Base-by-base conservation (phyloP, 257 asterid species). In the Plantago elongata region DNA sequence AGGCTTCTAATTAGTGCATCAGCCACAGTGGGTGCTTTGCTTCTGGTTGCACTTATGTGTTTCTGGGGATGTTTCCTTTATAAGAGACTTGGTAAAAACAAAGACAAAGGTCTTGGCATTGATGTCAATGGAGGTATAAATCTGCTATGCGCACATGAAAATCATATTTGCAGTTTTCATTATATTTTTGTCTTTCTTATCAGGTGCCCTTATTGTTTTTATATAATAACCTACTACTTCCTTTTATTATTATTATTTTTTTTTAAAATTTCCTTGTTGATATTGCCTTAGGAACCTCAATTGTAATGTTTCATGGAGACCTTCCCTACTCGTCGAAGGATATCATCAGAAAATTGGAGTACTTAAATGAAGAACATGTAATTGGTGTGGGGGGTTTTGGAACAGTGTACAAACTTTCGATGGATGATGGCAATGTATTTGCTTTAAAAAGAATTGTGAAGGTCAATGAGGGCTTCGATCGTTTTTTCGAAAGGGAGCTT, bases 251-350 rank as follows among this genome's bases (percentile, higher is more conserved):
- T 57, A 45, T 63, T 68, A 11, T 52, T 43, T 54, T 27, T 18
- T 16, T n/a, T 9, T 60, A 60, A 60, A 34, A 45, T 47, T 65
- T 45, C 17, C 44, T 34, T 50, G 11, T 60, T 64, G 37, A 48
- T 46, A 45, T 60, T 74, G 29, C 67, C 64, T 78, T 87, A 90
- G 98, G 98, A 57, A 92, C 98, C 69, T 90, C 98, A 37, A 79
- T 90, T 70, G 96, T 88, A 60, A 84, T 90, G 83, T 90, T 90
- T 71, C 98, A 90, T 72, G 98, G 98, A 70, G 98, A 90, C 74
- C 81, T 90, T 60, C 98, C 98, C 3, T 90, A 90, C 75, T 63
- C 98, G 54, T 90, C 98, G 29, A 90, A 90, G 73, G 98, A 91
- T 63, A 81, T 91, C 72, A 82, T 91, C 0, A 88, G 72, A 67